Base-by-base conservation (phyloP, 2,329 filamentous ascomycete species). In the Colletotrichum melonis region DNA sequence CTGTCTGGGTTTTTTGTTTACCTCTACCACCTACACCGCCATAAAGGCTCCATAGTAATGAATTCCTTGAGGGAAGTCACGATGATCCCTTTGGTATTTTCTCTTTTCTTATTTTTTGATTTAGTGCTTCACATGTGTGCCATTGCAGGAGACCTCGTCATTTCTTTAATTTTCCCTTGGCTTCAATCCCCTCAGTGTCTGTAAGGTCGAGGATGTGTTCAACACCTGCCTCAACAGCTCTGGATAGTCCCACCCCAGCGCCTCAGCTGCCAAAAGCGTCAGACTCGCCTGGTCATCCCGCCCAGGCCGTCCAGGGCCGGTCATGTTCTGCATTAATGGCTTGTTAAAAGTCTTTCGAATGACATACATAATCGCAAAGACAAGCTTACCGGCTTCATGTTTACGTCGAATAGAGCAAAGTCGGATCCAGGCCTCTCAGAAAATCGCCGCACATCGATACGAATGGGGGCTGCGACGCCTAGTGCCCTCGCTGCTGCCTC, bases 391-490 rank as follows among this genome's bases (percentile, higher is more conserved):
- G 86, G 86, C 76, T 88, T 88, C 84, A 88, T 86, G 67, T 88
- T 88, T 14, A 88, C 80, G 77, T 88, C 86, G 74, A 88, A 88
- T 22, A 88, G 76, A 0, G 84, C 84, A 78, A 88, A 88, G 1
- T 78, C 78, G 0, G 78, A 80, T 0, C 78, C 78, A 5, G 49
- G 9, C 5, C 5, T 32, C 2, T 80, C 69, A 3, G 72, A 69
- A 38, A 84, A 82, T 9, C 86, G 80, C 19, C 86, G 80, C 0
- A 86, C 81, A 75, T 88, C 86, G 58, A 88, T 84, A 0, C 85
- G 80, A 30, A 88, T 86, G 0, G 84, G 84, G 1, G 86, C 85
- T 5, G 83, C 86, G 6, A 82, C 78, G 5, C 81, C 77, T 5
- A 88, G 77, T 3, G 84, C 62, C 49, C 76, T 73, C 2, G 84